phyloP scores from a whole-genome alignment of 2,329 filamentous ascomycete species.

The Aspergillus sclerotialis region DNA sequence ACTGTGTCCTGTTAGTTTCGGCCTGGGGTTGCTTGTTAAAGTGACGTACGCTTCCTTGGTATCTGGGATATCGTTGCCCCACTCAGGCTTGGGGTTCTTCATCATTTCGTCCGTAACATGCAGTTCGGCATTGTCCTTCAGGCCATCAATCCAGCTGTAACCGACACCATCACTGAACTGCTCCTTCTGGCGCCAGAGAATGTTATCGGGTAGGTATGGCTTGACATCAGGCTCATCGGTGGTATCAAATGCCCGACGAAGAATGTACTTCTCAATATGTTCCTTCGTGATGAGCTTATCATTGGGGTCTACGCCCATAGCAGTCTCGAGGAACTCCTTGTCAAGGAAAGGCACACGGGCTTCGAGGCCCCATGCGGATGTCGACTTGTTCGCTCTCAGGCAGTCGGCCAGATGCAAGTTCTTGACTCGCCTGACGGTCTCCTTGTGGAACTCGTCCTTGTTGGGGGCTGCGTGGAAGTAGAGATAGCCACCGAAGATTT shows the following conservation, averaged over 20 bases:
- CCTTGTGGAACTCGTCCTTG: slow-evolving; percentile 88
- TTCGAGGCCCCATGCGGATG: slow-evolving; percentile 94
- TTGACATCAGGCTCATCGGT: slow-evolving; percentile 70
- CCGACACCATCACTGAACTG: slow-evolving; percentile 98
- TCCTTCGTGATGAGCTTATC: slow-evolving; percentile 95
- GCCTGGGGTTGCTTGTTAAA: background rate
- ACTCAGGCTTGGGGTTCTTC: slow-evolving; percentile 95
- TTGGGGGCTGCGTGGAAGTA: slow-evolving; percentile 96
- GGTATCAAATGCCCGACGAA: slow-evolving; percentile 96
- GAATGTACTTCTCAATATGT: slow-evolving; percentile 92
- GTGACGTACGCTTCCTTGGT: slow-evolving; percentile 81
- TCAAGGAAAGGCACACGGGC: slow-evolving; percentile 97
- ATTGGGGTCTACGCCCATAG: slow-evolving; percentile 88
- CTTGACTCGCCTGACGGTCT: slow-evolving; percentile 90
- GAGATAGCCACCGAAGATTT: slow-evolving; percentile 96
- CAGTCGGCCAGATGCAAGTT: slow-evolving; percentile 96
- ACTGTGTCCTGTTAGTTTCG: slow-evolving; percentile 33
- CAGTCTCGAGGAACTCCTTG: slow-evolving; percentile 87
- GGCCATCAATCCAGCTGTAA: slow-evolving; percentile 96
- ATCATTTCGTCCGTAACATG: slow-evolving; percentile 95
- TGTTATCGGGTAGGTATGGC: slow-evolving; percentile 91
- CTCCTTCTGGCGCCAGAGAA: slow-evolving; percentile 98
- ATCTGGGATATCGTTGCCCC: slow-evolving; percentile 87
- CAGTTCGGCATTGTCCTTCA: slow-evolving; percentile 88
- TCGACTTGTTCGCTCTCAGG: slow-evolving; percentile 97